phyloP scores from a whole-genome alignment of 257 asterid genomes.

The Solanum medicagineum region DNA sequence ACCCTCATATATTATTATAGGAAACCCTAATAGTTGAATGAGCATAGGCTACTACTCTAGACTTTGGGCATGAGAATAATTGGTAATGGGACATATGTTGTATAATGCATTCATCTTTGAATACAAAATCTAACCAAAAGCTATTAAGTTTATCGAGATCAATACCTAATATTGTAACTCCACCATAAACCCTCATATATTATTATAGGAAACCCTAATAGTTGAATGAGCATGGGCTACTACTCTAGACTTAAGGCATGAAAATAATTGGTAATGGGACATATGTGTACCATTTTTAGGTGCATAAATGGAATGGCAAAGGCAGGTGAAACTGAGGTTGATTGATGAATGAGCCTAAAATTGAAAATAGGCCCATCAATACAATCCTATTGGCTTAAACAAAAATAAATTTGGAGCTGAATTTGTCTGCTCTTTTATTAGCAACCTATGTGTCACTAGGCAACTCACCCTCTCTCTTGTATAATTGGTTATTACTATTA shows the following conservation, averaged over 20 bases:
- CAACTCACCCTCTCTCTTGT: not conserved
- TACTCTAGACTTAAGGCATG: too few relatives aligned
- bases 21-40: too few relatives aligned
- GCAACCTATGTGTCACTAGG: not conserved
- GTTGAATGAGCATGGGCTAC: too few relatives aligned
- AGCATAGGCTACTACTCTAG: too few relatives aligned
- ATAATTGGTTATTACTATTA: not conserved
- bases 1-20: too few relatives aligned
- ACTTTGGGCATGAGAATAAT: too few relatives aligned
- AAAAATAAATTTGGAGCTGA: not conserved
- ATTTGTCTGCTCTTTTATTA: not conserved
- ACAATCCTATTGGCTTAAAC: not conserved
- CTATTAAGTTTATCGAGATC: too few relatives aligned
- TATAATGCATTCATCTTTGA: too few relatives aligned
- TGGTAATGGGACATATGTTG: not conserved
- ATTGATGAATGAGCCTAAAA: not conserved
- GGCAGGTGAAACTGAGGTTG: not conserved
- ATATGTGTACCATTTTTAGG: not conserved
- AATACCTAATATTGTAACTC: too few relatives aligned
- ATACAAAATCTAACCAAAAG: too few relatives aligned
- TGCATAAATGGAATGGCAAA: not conserved
- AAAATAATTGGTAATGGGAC: not conserved
- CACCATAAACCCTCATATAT: too few relatives aligned
- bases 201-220: too few relatives aligned
- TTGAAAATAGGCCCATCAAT: not conserved